Base-by-base conservation (phyloP, 805 yeast genomes). In the Debaryomyces castellii region DNA sequence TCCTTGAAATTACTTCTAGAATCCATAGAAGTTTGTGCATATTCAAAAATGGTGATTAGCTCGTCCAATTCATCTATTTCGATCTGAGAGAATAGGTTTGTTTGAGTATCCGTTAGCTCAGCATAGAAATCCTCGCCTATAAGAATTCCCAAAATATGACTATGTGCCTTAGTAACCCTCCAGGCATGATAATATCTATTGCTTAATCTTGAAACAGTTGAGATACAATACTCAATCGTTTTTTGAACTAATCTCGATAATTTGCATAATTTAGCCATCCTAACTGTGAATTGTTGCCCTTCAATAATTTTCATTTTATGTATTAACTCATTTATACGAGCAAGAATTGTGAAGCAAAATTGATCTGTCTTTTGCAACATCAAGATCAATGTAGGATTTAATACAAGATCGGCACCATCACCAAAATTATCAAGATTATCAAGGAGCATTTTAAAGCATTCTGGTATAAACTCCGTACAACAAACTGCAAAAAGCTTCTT, bases 111-210 rank as follows among this genome's bases (percentile, higher is more conserved):
- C 6, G 20, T 7, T 30, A 16, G 34, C 11, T 30, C 20, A 7
- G 24, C 50, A 45, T 60, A 67, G 28, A 63, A 56, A 5, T 61
- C 65, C 18, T 62, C 52, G 16, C 65, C 59, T 0, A 49, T 59
- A 9, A 79, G 46, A 4, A 75, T 43, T 20, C 62, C 65, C 10
- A 74, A 51, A 17, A 81, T 53, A 38, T 67, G 73, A 5, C 60
- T 60, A 42, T 77, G 79, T 0, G 87, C 83, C 53, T 82, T 83
- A 30, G 80, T 71, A 58, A 85, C 74, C 62, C 86, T 76, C 82
- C 84, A 82, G 2, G 89, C 86, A 57, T 82, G 83, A 47, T 80
- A 81, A 57, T 83, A 85, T 50, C 81, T 73, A 21, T 66, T 70
- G 17, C 87, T 79, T 28, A 85, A 62, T 33, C 71, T 69, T 16